phyloP scores from a whole-genome alignment of 2,329 filamentous ascomycete species.

The Myriosclerotinia duriaeana region DNA sequence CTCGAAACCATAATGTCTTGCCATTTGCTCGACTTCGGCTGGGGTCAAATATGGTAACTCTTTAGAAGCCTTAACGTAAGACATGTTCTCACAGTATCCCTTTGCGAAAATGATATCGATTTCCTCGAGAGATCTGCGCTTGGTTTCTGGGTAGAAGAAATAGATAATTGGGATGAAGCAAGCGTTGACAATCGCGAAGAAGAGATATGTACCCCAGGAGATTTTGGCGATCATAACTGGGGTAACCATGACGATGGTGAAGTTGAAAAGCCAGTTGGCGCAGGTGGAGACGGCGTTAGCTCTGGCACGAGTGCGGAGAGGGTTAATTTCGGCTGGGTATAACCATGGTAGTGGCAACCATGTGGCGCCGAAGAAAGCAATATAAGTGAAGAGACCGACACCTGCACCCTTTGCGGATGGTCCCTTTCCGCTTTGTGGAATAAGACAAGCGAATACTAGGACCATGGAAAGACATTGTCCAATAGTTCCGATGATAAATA shows the following conservation, averaged over 20 bases:
- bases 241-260: conserved; percentile 48
- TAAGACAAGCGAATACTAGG: conserved; percentile 47
- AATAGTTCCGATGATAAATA: conserved; percentile 69
- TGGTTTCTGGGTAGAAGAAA: conserved; percentile 51
- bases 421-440: conserved; percentile 36
- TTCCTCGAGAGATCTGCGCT: conserved; percentile 60
- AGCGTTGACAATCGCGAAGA: conserved; percentile 44
- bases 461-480: conserved; percentile 67
- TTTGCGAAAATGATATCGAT: conserved; percentile 68
- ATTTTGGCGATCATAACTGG: conserved; percentile 43
- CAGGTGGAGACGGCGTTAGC: conserved; percentile 64
- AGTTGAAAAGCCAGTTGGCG: conserved; percentile 55
- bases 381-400: conserved; percentile 62
- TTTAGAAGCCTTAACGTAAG: conserved; percentile 57
- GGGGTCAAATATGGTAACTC: conserved; percentile 55
- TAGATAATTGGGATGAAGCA: conserved; percentile 44
- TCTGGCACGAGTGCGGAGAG: conserved; percentile 58
- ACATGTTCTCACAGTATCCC: conserved; percentile 57
- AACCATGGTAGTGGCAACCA: conserved; percentile 64
- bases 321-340: conserved; percentile 61
- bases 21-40: conserved; percentile 50
- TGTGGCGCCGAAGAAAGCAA: conserved; percentile 59
- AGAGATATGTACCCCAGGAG: conserved; percentile 42
- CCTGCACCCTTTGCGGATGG: conserved; percentile 43
- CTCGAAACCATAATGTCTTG: conserved; percentile 36